Conservation (phyloP, 2,329 filamentous ascomycete genomes). For the Arthroderma sp. region DNA sequence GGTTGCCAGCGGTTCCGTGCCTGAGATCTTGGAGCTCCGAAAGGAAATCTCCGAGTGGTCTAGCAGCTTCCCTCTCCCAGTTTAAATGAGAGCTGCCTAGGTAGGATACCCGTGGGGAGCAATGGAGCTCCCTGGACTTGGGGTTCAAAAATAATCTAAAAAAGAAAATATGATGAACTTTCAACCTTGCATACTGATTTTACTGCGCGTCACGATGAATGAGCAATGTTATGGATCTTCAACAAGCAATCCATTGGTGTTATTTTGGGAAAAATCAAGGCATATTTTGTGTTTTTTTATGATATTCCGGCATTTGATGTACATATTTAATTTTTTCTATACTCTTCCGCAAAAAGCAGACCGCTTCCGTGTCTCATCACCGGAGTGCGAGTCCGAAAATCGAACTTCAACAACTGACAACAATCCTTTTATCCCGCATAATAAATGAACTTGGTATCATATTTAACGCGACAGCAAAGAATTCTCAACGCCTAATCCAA, state of each 20-base stretch:
- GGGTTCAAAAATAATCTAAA: background rate
- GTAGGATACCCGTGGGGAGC: too few relatives aligned
- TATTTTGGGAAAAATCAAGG: conserved; percentile 3
- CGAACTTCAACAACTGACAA: conserved; percentile 4
- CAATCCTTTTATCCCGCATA: background rate
- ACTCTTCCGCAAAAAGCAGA: background rate
- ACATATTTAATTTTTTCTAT: background rate
- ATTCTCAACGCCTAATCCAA: background rate
- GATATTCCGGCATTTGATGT: background rate
- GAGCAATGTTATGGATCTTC: conserved; percentile 13
- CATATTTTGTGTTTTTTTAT: conserved; percentile 1
- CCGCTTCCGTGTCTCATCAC: conserved; percentile 7
- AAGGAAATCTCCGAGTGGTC: conserved; percentile 86
- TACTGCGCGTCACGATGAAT: conserved; percentile 8
- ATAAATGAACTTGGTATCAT: background rate
- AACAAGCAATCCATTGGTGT: conserved; percentile 14
- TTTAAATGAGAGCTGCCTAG: conserved; percentile 18
- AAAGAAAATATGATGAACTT: conserved; percentile 9
- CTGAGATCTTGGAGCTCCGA: conserved; percentile 71
- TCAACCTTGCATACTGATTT: conserved; percentile 11
- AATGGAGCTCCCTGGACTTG: too few relatives aligned
- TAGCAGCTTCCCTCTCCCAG: conserved; percentile 76
- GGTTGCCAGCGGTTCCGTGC: conserved; percentile 63
- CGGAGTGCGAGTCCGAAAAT: conserved; percentile 2
- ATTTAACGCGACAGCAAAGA: background rate